These are phyloP conservation scores for Ceratorhiza oryzae-sativae DNA, from an alignment of 1,284 basidiomycete genomes.

Conservation along the genomic window DNA sequence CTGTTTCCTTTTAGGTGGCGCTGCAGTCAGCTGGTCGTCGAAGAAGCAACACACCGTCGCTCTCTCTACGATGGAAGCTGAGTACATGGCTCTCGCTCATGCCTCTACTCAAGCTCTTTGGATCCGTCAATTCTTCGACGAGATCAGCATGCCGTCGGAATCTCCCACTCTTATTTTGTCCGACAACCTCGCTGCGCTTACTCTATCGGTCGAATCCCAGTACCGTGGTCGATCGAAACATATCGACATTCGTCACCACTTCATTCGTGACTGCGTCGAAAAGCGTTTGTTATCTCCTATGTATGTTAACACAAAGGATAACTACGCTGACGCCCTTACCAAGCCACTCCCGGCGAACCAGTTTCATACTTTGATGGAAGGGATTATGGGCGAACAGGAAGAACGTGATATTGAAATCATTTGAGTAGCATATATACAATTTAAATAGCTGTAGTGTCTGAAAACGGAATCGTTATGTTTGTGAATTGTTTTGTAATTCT, in stretches of 20 bases:
- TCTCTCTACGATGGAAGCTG: constrained; percentile 52
- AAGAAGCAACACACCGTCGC: constrained; percentile 51
- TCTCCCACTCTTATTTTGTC: constrained; percentile 46
- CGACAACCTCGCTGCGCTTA: constrained; percentile 54
- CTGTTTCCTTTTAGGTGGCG: constrained; percentile 44
- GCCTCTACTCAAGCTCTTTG: constrained; percentile 51
- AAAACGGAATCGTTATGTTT: too few species aligned
- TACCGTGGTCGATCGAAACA: constrained; percentile 53
- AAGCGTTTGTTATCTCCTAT: constrained; percentile 4
- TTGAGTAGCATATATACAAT: neutral
- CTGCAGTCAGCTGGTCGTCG: constrained; percentile 52
- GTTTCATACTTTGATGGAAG: neutral
- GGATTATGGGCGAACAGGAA: constrained; percentile 54
- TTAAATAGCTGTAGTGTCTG: too few species aligned
- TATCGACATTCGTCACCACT: constrained; percentile 54
- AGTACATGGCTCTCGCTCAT: constrained; percentile 53
- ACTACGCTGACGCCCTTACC: constrained; percentile 45
- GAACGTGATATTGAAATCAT: constrained; percentile 47
- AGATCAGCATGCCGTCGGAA: constrained; percentile 45
- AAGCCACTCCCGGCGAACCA: constrained; percentile 43
- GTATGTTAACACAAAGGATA: constrained; percentile 27
- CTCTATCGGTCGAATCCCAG: constrained; percentile 50
- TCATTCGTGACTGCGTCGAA: constrained; percentile 49
- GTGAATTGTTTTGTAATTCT: too few species aligned
- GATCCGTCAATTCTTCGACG: constrained; percentile 48